A percentile compares a stretch with the other conserved stretches of the same genome.
These are phyloP conservation scores for Pulchroboletus neoregius DNA, from an alignment of 1,284 basidiomycete species.

Conservation along the genomic window DNA sequence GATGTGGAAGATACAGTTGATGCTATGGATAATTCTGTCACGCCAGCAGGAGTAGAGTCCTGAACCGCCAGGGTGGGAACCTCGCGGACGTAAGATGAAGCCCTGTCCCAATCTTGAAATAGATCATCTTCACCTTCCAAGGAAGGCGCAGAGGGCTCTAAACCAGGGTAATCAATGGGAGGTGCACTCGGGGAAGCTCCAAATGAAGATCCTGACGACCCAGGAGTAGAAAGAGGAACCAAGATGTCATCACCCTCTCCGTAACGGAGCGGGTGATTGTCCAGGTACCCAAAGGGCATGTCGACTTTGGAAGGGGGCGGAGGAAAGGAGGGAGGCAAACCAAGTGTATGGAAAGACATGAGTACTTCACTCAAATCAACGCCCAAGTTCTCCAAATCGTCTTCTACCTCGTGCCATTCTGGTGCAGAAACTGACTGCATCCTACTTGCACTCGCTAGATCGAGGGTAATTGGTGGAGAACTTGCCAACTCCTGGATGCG, in stretches of 20 bases:
- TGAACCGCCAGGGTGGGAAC: neutral
- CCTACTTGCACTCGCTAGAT: neutral
- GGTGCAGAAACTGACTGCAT: constrained; percentile 23
- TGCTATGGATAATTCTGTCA: constrained; percentile 1
- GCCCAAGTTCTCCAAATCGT: constrained; percentile 16
- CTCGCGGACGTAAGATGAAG: constrained; percentile 6
- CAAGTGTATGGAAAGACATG: constrained; percentile 3
- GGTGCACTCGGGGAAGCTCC: constrained; percentile 36
- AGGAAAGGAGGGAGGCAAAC: constrained; percentile 30
- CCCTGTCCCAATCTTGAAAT: constrained; percentile 23
- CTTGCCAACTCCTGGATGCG: constrained; percentile 54
- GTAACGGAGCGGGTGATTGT: constrained; percentile 42
- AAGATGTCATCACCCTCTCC: constrained; percentile 34
- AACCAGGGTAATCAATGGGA: constrained; percentile 22
- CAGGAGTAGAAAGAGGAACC: constrained; percentile 31
- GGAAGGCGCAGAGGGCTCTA: constrained; percentile 37
- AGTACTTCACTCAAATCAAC: constrained; percentile 7
- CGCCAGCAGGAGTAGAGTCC: neutral
- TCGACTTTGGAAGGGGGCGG: constrained; percentile 41
- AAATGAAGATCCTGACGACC: constrained; percentile 45
- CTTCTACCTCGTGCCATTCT: constrained; percentile 29
- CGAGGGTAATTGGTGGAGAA: constrained; percentile 38
- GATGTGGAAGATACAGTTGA: constrained; percentile 1
- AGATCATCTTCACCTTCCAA: constrained; percentile 30
- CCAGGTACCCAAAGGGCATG: constrained; percentile 37